These are phyloP conservation scores for Chalciporus pseudorubinellus DNA, from an alignment of 768 basidiomycete species.

Conservation along the genomic window DNA sequence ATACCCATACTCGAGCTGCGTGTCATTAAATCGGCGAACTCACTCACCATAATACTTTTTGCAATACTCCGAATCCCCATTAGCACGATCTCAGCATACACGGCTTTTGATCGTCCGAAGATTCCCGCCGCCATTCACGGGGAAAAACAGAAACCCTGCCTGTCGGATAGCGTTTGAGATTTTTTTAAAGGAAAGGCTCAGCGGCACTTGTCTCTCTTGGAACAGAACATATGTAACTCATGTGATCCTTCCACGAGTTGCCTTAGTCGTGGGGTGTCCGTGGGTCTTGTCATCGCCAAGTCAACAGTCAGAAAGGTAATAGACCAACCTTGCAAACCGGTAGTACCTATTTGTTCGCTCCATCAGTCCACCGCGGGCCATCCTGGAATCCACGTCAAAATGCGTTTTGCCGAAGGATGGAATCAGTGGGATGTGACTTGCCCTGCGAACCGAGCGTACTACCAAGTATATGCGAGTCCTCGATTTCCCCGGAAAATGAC, in stretches of 20 bases:
- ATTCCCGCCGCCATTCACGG: conserved; percentile 18
- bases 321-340: conserved; percentile 8
- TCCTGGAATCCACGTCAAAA: conserved; percentile 16
- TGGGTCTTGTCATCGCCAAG: conserved; percentile 27
- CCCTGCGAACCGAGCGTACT: conserved; percentile 8
- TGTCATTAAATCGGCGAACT: conserved; percentile 24
- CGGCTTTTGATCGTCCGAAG: conserved; percentile 16
- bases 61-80: conserved; percentile 27
- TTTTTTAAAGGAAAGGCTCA: conserved; percentile 10
- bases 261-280: conserved; percentile 21
- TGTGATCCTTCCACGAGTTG: conserved; percentile 6
- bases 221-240: conserved; percentile 15
- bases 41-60: background rate
- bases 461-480: conserved; percentile 7
- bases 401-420: conserved; percentile 16
- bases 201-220: conserved; percentile 17
- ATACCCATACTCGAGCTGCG: conserved; percentile 9
- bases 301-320: conserved; percentile 24
- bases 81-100: conserved; percentile 21
- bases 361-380: conserved; percentile 12
- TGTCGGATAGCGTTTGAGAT: conserved; percentile 26
- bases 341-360: background rate
- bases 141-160: conserved; percentile 14
- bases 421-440: conserved; percentile 8
- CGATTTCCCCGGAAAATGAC: conserved; percentile 10